Evolutionary conservation across 345 rosid genomes (phyloP).

Genomic region (Xanthoceras sorbifolium): DNA sequence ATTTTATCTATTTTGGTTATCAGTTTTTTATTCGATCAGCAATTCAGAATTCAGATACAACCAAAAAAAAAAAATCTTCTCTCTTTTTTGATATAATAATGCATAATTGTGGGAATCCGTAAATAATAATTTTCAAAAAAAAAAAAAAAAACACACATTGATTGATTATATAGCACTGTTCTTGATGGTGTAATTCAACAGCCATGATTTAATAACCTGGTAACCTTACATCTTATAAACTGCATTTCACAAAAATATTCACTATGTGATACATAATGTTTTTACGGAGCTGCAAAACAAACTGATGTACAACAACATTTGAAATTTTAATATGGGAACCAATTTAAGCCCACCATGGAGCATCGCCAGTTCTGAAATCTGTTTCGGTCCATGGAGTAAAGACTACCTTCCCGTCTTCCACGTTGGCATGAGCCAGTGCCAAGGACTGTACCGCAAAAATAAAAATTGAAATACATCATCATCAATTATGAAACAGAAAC

Average conservation of each 20-base stretch:
- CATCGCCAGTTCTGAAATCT: conserved; percentile 97
- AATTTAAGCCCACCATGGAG: conserved; percentile 86
- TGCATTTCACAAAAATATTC: conserved; percentile 6
- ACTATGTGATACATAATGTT: conserved; percentile 14
- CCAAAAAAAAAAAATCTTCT: neutral
- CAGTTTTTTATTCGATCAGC: too few species aligned
- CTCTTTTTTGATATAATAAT: neutral
- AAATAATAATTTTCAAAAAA: too few species aligned
- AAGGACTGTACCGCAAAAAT: conserved; percentile 53
- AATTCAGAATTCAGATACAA: neutral
- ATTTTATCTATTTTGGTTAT: too few species aligned
- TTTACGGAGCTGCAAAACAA: conserved; percentile 16
- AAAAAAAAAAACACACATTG: neutral
- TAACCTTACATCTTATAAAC: conserved; percentile 8
- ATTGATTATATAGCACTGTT: neutral
- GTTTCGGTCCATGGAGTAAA: conserved; percentile 92
- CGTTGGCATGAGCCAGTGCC: conserved; percentile 84
- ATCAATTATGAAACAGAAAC: neutral
- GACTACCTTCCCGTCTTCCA: conserved; percentile 81
- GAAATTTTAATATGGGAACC: conserved; percentile 8
- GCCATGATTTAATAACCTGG: conserved; percentile 9
- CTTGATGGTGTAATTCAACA: conserved; percentile 3
- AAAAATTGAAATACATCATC: neutral
- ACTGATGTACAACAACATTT: neutral
- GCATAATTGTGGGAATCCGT: neutral